Conservation (phyloP, 306 rosid genomes). For the Cucumis hystrix region DNA sequence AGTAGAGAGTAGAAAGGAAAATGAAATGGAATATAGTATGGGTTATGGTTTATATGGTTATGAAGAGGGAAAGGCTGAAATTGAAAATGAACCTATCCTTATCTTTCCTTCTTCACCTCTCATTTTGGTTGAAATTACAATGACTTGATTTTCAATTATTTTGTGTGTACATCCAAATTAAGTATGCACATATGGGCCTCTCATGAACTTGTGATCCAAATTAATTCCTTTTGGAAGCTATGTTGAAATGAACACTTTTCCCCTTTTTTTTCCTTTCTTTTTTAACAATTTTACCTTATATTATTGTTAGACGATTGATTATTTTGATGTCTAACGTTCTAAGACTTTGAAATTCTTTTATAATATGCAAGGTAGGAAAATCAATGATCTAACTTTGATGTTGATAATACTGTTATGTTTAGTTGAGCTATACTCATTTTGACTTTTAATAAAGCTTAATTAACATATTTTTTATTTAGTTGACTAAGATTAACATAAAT, state of each 20-base stretch:
- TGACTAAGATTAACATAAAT: too few relatives aligned
- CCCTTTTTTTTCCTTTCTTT: background rate
- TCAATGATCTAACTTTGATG: too few relatives aligned
- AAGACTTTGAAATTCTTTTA: background rate
- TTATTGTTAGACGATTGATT: background rate
- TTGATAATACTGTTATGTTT: too few relatives aligned
- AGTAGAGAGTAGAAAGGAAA: background rate
- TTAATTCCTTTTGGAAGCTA: background rate
- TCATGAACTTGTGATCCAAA: background rate
- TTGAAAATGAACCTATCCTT: slow-evolving; percentile 1
- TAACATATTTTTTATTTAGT: too few relatives aligned
- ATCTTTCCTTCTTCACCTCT: background rate
- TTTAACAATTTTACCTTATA: too few relatives aligned
- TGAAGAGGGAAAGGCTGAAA: background rate
- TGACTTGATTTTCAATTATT: background rate
- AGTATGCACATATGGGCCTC: background rate
- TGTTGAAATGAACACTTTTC: background rate
- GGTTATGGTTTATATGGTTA: background rate
- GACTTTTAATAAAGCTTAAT: too few relatives aligned
- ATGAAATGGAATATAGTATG: background rate
- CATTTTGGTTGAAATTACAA: background rate
- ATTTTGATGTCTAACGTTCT: background rate
- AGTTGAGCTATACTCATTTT: too few relatives aligned
- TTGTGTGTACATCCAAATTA: background rate
- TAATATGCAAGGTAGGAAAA: too few relatives aligned